Conservation (phyloP, 2,329 filamentous ascomycete species). For the Neocatenulostroma microsporum region DNA sequence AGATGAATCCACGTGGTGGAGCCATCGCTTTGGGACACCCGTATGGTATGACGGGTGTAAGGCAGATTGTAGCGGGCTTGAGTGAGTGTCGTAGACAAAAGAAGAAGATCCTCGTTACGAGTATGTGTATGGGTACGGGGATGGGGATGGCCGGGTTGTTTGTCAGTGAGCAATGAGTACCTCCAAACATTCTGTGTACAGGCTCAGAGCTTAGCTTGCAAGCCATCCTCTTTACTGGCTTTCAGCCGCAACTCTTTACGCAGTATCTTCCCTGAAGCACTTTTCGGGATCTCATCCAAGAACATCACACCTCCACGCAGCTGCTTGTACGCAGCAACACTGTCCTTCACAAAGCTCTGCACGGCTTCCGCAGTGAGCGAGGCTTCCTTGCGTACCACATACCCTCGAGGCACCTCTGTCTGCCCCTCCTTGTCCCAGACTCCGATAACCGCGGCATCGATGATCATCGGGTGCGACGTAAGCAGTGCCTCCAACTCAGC, state of each 20-base stretch:
- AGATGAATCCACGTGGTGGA: slow-evolving; percentile 83
- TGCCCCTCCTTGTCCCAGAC: slow-evolving; percentile 51
- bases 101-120: slow-evolving; percentile 71
- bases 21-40: slow-evolving; percentile 82
- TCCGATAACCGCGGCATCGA: slow-evolving; percentile 39
- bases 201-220: too few relatives aligned
- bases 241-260: slow-evolving; percentile 36
- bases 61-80: slow-evolving; percentile 70
- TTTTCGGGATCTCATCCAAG: slow-evolving; percentile 40
- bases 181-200: too few relatives aligned
- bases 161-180: slow-evolving; percentile 33
- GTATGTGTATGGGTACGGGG: slow-evolving; percentile 58
- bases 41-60: slow-evolving; percentile 74
- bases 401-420: slow-evolving; percentile 37
- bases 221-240: too few relatives aligned
- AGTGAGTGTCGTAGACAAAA: slow-evolving; percentile 56
- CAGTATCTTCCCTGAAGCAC: slow-evolving; percentile 40
- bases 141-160: slow-evolving; percentile 42
- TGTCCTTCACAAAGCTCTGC: slow-evolving; percentile 34
- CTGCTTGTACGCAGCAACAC: slow-evolving; percentile 40
- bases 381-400: slow-evolving; percentile 32
- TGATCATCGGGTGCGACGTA: slow-evolving; percentile 34
- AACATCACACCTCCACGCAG: slow-evolving; percentile 40
- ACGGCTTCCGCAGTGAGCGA: slow-evolving; percentile 29
- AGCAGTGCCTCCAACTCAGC: slow-evolving; percentile 44